Base-by-base conservation (phyloP, 306 rosid genomes). In the Ormosia emarginata region DNA sequence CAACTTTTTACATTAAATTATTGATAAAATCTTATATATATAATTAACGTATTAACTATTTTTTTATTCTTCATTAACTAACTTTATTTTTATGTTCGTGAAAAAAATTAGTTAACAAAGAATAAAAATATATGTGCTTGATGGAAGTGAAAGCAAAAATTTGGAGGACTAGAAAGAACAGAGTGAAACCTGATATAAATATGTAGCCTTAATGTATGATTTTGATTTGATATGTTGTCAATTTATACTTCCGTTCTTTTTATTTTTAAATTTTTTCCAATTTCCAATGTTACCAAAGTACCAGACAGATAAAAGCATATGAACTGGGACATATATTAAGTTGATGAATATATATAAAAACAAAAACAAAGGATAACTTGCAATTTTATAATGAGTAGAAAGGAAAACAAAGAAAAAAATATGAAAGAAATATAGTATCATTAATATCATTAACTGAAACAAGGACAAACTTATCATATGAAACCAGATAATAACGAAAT, bases 391-490 rank as follows among this genome's bases (percentile, higher is more conserved):
- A 15, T 17, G 43, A 55, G 50, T 67, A 30, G 40, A 66, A 70
- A 75, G 32, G 71, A n/a, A 67, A 49, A 24, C 47, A 67, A 47
- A 11, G n/a, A 12, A 47, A 78, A 78, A 75, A 71, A 3, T 41
- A 36, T 2, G 15, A 40, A 75, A 29, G 34, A 56, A 79, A 71
- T 49, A 77, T 49, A 77, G 33, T 47, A 55, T 57, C 53, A 82
- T 67, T 58, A 81, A 84, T 80, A 80, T 73, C 68, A 64, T 83
- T 73, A 43, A 66, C 3, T 36, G 37, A 44, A 83, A 71, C 53
- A 72, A 83, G 80, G 78, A 85, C 85, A 84, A 78, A 81, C 85
- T 82, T 83, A 85, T 78, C 40, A 69, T 74, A 79, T 50, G 84
- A 82, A 75, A 57, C 93, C 41, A 83, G 70, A 86, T 15, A 75